Evolutionary conservation across 2,329 filamentous ascomycete species (phyloP).

Genomic region (Chrysosphaeria jannelii): DNA sequence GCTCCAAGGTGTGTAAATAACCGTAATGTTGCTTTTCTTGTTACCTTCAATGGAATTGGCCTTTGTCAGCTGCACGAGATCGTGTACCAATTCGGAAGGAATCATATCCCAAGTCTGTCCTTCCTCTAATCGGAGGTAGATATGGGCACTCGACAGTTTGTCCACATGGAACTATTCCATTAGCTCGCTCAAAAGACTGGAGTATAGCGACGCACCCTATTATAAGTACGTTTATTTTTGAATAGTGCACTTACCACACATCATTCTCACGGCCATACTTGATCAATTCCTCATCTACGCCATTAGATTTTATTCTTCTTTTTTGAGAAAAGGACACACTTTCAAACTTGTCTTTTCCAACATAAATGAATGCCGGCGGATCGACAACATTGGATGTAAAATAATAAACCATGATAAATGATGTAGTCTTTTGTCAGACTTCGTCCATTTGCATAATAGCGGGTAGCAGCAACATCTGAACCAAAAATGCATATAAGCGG

Average conservation of each 20-base stretch:
- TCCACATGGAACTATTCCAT: slow-evolving; percentile 62
- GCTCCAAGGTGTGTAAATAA: slow-evolving; percentile 91
- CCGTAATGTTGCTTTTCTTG: slow-evolving; percentile 89
- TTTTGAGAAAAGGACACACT: slow-evolving; percentile 24
- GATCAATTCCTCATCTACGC: slow-evolving; percentile 83
- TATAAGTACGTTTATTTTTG: too few relatives aligned
- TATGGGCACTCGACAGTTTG: slow-evolving; percentile 86
- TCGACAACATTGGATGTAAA: slow-evolving; percentile 65
- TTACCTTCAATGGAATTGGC: slow-evolving; percentile 99
- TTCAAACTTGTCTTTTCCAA: slow-evolving; percentile 97
- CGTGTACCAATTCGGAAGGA: slow-evolving; percentile 39
- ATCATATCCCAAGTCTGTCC: slow-evolving; percentile 65
- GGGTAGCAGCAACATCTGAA: too few relatives aligned
- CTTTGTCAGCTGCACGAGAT: slow-evolving; percentile 93
- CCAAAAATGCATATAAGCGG: too few relatives aligned
- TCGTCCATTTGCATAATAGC: too few relatives aligned
- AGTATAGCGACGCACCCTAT: too few relatives aligned
- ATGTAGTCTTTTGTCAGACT: too few relatives aligned
- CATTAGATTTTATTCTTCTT: not conserved
- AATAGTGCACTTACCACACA: slow-evolving; percentile 46
- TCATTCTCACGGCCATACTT: slow-evolving; percentile 85
- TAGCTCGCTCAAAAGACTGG: too few relatives aligned
- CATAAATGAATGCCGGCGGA: slow-evolving; percentile 69
- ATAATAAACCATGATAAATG: slow-evolving; percentile 87
- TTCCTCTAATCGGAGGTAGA: slow-evolving; percentile 64